Base-by-base conservation (phyloP, 441 rosid genomes). In the Gossypium schwendimanii region DNA sequence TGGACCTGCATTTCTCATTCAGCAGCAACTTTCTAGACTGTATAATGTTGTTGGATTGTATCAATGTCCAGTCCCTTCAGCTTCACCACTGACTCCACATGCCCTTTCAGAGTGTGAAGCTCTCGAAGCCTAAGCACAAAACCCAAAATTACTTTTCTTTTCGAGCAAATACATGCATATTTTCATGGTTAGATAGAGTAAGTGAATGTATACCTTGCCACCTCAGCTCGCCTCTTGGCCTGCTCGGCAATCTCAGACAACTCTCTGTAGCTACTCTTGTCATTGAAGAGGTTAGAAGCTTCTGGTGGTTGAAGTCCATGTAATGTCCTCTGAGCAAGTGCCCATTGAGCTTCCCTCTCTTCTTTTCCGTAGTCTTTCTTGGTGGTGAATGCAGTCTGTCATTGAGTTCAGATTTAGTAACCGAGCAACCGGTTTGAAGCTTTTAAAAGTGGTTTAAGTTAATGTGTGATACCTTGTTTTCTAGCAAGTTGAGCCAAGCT, bases 261-360 rank as follows among this genome's bases (percentile, higher is more conserved):
- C 76, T 93, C 98, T 81, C 98, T 87, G 69, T 91, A 93, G 82
- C 89, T 90, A 79, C 69, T 89, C 85, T 82, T 91, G 71, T 93
- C 98, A 1, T 74, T 68, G 84, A 87, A 86, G 59, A 86, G 64
- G 20, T 80, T 79, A 7, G 60, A 71, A 7, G 89, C 44, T 81
- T 90, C 93, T 0, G 89, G 89, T 39, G 92, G 92, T 53, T 91
- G 97, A 76, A 91, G 92, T 8, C 98, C 98, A 1, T 93, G 96
- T 75, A 89, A 77, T 45, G 98, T 91, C 77, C 98, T 87, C 77
- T 93, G 98, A 31, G 92, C 93, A 61, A 69, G 88, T 60, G 97
- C 98, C 98, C 98, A 93, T 60, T 93, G 98, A 66, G 97, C 98
- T 71, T 93, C 98, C 65, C 98, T 86, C 74, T 90, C 98, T 74